Evolutionary conservation across 1,284 basidiomycete genomes (phyloP).

Genomic region (Exsudoporus floridanus): DNA sequence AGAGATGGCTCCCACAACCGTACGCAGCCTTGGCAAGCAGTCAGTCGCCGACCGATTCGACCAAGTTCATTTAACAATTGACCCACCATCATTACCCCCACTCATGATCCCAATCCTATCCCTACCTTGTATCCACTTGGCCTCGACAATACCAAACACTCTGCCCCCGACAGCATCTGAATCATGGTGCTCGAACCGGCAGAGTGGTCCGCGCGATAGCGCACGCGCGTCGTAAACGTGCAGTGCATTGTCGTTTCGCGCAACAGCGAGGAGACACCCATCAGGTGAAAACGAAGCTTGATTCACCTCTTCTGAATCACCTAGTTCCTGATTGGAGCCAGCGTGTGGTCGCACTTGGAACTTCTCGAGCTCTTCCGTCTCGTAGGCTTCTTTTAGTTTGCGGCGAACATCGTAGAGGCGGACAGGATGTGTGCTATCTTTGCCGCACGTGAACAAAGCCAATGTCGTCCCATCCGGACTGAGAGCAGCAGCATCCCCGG

Average conservation of each 20-base stretch:
- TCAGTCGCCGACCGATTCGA: conserved; percentile 7
- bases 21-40: conserved; percentile 51
- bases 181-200: conserved; percentile 48
- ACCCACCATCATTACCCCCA: conserved; percentile 64
- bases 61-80: not conserved
- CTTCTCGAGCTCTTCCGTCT: conserved; percentile 31
- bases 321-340: conserved; percentile 26
- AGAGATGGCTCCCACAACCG: conserved; percentile 60
- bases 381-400: conserved; percentile 28
- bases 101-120: conserved; percentile 52
- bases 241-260: conserved; percentile 55
- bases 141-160: conserved; percentile 52
- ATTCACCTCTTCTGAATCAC: conserved; percentile 48
- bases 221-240: conserved; percentile 66
- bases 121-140: conserved; percentile 54
- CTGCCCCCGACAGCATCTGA: conserved; percentile 34
- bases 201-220: conserved; percentile 45
- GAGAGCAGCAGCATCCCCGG: conserved; percentile 54
- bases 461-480: conserved; percentile 45
- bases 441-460: conserved; percentile 47
- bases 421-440: conserved; percentile 39
- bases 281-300: conserved; percentile 57
- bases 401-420: conserved; percentile 55
- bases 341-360: conserved; percentile 14
- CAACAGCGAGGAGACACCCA: conserved; percentile 57